Percentiles rank a stretch among this genome's conserved stretches.
These are phyloP conservation scores for Ascodesmis nigricans DNA, from an alignment of 495 filamentous ascomycete species.

Conservation along the genomic window DNA sequence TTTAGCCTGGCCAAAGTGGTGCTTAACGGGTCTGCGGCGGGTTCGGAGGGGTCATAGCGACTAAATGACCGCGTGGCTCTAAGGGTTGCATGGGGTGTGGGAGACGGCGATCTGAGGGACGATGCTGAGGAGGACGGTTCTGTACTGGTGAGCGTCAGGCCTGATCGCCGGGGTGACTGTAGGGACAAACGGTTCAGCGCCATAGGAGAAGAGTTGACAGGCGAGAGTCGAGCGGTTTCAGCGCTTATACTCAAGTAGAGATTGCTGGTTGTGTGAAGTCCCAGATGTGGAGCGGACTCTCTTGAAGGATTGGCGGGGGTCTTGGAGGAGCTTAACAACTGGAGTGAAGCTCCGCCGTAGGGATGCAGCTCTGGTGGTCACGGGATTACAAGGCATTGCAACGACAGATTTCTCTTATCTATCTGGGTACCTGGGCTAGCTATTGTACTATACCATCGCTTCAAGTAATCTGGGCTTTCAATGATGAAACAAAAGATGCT, in stretches of 20 bases:
- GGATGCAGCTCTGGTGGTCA: no score
- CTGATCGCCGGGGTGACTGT: constrained; percentile 10
- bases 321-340: no score
- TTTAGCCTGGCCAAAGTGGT: constrained; percentile 16
- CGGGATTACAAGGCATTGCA: no score
- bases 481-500: no score
- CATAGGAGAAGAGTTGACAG: constrained; percentile 1
- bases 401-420: no score
- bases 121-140: constrained; percentile 14
- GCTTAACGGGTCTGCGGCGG: constrained; percentile 8
- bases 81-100: constrained; percentile 14
- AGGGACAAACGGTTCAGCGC: constrained; percentile 3
- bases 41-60: constrained; percentile 18
- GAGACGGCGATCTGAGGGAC: constrained; percentile 15
- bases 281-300: background rate
- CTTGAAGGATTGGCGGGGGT: no score
- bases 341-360: no score
- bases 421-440: no score
- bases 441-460: no score
- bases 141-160: no score
- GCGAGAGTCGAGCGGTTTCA: constrained; percentile 1
- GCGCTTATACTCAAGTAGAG: constrained; percentile 3
- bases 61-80: constrained; percentile 23
- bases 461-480: no score
- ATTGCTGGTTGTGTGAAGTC: constrained; percentile 6